phyloP scores from a whole-genome alignment of 768 basidiomycete species.

The Lactarius psammicola region DNA sequence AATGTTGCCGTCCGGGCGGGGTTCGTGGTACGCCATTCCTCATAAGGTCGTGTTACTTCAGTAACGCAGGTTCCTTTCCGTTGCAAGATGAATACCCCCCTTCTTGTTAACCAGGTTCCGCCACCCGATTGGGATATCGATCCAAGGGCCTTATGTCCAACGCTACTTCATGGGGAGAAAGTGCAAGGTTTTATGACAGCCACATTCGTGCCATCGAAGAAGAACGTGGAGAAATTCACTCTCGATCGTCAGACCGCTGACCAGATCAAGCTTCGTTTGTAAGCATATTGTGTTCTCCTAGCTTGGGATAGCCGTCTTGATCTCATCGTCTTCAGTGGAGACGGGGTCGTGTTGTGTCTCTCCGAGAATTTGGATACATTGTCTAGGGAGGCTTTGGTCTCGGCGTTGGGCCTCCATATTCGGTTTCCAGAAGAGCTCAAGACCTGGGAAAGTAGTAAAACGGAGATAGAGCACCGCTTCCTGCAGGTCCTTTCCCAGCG shows the following conservation, averaged over 20 bases:
- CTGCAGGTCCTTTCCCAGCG: background rate
- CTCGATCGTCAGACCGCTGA: background rate
- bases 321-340: background rate
- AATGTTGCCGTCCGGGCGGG: constrained; percentile 44
- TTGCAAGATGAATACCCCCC: background rate
- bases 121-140: background rate
- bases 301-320: no score
- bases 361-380: background rate
- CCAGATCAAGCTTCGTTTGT: constrained; percentile 7
- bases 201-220: constrained; percentile 5
- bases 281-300: background rate
- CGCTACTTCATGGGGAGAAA: constrained; percentile 27
- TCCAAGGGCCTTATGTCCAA: background rate
- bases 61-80: background rate
- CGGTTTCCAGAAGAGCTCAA: background rate
- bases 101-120: background rate
- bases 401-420: background rate
- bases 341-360: background rate
- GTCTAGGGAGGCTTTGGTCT: background rate
- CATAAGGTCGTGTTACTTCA: no score
- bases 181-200: constrained; percentile 28
- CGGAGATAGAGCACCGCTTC: background rate
- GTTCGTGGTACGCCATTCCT: constrained; percentile 42
- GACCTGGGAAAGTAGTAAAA: background rate
- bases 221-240: background rate